These are phyloP conservation scores for Xylariaceae sp. DNA, from an alignment of 2,329 filamentous ascomycete species.

Conservation along the genomic window DNA sequence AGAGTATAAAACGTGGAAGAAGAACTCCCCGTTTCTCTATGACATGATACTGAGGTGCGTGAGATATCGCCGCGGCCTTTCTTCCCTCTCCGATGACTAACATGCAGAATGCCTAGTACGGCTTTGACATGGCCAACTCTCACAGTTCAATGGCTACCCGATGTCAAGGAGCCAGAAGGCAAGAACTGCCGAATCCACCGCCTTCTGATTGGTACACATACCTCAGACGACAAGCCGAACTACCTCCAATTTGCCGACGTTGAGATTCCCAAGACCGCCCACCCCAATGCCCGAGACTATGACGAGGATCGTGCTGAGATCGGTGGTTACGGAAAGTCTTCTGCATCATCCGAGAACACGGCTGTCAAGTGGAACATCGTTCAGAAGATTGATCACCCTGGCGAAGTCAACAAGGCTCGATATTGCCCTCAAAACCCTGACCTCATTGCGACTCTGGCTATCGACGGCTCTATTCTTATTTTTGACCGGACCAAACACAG, in stretches of 20 bases:
- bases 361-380: conserved; percentile 85
- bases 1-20: conserved; percentile 99
- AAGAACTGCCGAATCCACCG: conserved; percentile 87
- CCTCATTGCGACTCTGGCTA: conserved; percentile 88
- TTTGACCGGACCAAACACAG: conserved; percentile 96
- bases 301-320: conserved; percentile 91
- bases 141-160: conserved; percentile 96
- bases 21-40: conserved; percentile 97
- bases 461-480: conserved; percentile 82
- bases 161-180: conserved; percentile 81
- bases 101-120: conserved; percentile 44
- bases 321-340: conserved; percentile 77
- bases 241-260: conserved; percentile 94
- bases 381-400: conserved; percentile 93
- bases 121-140: conserved; percentile 96
- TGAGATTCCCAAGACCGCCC: conserved; percentile 77
- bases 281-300: conserved; percentile 76
- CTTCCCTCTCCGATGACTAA: neutral
- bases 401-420: conserved; percentile 96
- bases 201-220: conserved; percentile 90
- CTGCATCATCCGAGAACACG: conserved; percentile 51
- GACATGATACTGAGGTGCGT: conserved; percentile 84
- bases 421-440: conserved; percentile 98
- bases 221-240: conserved; percentile 78
- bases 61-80: conserved; percentile 1